Conservation (phyloP, 768 basidiomycete genomes). For the Cystobasidium tubakii region DNA sequence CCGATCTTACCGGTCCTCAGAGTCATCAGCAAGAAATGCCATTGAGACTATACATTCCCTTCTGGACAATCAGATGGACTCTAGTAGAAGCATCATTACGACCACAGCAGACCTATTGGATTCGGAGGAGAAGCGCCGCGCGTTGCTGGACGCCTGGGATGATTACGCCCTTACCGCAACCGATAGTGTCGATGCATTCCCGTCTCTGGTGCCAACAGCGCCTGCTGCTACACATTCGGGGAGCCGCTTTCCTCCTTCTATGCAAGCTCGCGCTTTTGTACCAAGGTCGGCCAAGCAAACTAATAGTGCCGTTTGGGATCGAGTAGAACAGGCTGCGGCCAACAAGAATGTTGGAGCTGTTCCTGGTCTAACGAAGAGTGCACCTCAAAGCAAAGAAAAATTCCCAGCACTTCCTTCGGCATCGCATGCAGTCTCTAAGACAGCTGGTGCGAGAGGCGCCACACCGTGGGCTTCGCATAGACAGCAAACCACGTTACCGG, state of each 20-base stretch:
- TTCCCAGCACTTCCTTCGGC: slow-evolving; percentile 28
- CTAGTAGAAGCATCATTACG: slow-evolving; percentile 55
- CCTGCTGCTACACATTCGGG: not conserved
- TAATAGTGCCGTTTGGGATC: slow-evolving; percentile 35
- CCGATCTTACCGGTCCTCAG: slow-evolving; percentile 68
- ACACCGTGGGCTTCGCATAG: slow-evolving; percentile 20
- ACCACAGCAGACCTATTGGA: slow-evolving; percentile 68
- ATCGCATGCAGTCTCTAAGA: slow-evolving; percentile 16
- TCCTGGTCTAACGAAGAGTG: slow-evolving; percentile 20
- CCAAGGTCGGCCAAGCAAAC: slow-evolving; percentile 10
- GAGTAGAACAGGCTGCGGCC: slow-evolving; percentile 35
- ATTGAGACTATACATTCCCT: slow-evolving; percentile 83
- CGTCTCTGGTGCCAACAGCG: slow-evolving; percentile 32
- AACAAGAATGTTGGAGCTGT: slow-evolving; percentile 15
- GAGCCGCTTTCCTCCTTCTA: not conserved
- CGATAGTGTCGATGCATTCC: slow-evolving; percentile 20
- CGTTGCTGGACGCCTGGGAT: slow-evolving; percentile 70
- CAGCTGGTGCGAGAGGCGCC: not conserved
- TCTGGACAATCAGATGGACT: slow-evolving; percentile 62
- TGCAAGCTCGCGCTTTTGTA: not conserved
- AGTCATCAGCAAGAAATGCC: slow-evolving; percentile 74
- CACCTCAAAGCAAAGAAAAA: not conserved
- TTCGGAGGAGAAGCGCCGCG: slow-evolving; percentile 75
- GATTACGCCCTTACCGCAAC: slow-evolving; percentile 74
- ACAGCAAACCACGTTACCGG: slow-evolving; percentile 12